Base-by-base conservation (phyloP, 2,329 filamentous ascomycete genomes). In the Monilinia aucupariae region DNA sequence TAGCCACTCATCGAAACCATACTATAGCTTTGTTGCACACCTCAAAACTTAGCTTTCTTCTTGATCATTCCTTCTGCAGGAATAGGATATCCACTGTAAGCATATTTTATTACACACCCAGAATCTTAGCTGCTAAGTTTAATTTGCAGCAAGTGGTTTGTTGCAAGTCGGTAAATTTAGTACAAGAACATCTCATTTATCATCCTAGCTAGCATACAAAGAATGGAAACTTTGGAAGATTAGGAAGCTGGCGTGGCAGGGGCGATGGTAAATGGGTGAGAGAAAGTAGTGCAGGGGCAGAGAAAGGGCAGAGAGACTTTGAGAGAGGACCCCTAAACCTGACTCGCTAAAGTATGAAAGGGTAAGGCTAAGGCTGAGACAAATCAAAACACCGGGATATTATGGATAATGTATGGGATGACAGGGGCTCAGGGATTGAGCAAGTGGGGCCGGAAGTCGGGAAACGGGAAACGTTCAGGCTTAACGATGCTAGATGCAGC, bases 1-100 rank as follows among this genome's bases (percentile, higher is more conserved):
- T 53, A 60, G n/a, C 20, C 37, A 25, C 20, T 56, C 20, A 25
- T 56, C 27, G 27, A 34, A 37, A 20, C 10, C 43, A 37, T 32
- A 49, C 17, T 13, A 34, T 39, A 50, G 30, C 17, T 47, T 62
- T 56, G 60, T 62, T 62, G 60, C 60, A 62, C 32, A 43, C 53
- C 60, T 62, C 43, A 49, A 56, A 49, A 62, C 32, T 62, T 62
- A 62, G 60, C 39, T 47, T 47, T 45, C 30, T 9, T 12, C 17
- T 56, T 34, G 47, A 4, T 12, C 47, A 17, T 43, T 56, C 32
- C 22, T 47, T 39, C 27, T 56, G 54, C 27, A 56, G 41, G 27
- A 34, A 25, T 27, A 22, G 32, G 15, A 45, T 20, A 34, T 34
- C 54, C 41, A 47, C 54, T 47, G 30, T 34, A 43, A 10, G 10